These are phyloP conservation scores for Liriodendron chinense DNA, from an alignment of 164 flowering plant species.

Conservation along the genomic window DNA sequence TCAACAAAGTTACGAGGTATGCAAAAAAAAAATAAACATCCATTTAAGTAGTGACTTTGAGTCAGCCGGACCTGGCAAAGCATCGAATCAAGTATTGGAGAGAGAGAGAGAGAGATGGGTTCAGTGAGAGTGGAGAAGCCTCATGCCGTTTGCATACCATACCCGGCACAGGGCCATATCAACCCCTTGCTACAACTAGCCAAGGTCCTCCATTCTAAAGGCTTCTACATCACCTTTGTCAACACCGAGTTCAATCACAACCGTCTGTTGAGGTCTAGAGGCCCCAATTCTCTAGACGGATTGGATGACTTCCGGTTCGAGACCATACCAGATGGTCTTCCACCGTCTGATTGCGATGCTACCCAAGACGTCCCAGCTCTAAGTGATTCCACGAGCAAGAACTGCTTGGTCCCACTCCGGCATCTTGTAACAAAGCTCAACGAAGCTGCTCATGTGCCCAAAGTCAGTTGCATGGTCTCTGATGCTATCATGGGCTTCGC, in stretches of 20 bases:
- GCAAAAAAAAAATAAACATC: too few relatives aligned
- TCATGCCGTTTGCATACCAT: conserved; percentile 25
- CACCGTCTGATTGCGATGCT: conserved; percentile 27
- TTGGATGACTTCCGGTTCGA: conserved; percentile 27
- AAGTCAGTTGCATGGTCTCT: conserved; percentile 29
- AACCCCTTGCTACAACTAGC: conserved; percentile 18
- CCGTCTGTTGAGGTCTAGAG: conserved; percentile 12
- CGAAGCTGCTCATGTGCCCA: conserved; percentile 11
- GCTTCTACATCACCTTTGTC: conserved; percentile 29
- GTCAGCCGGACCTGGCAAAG: too few relatives aligned
- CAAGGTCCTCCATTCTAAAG: conserved; percentile 21
- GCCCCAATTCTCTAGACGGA: conserved; percentile 2
- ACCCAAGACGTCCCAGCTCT: conserved; percentile 36
- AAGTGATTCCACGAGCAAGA: conserved; percentile 17
- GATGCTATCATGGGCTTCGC: conserved; percentile 36
- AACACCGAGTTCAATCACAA: conserved; percentile 17
- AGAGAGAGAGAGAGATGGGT: neutral
- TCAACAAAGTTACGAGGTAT: too few relatives aligned
- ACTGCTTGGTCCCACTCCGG: conserved; percentile 28
- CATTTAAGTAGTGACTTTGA: too few relatives aligned
- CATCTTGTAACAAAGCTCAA: conserved; percentile 26
- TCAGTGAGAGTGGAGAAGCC: conserved; percentile 5
- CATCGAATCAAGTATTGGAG: neutral
- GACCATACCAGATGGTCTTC: conserved; percentile 37
- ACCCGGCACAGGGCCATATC: conserved; percentile 25